Conservation (phyloP, 495 filamentous ascomycete species). For the Barbatosphaeria neglecta region DNA sequence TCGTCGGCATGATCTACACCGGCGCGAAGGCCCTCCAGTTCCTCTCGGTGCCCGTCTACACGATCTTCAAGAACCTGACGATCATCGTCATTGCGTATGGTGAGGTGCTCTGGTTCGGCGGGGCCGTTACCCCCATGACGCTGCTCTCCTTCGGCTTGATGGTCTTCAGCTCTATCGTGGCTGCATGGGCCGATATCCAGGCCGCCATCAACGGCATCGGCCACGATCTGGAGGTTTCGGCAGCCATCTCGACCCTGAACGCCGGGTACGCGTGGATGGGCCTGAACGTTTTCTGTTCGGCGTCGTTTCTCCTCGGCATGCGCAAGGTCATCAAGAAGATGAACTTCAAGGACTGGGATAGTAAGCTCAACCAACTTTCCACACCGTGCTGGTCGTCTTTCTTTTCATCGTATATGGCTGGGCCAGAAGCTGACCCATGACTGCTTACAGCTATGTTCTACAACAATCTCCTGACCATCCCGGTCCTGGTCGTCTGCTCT, state of each 20-base stretch:
- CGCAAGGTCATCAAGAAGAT: slow-evolving; percentile 98
- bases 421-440: no score
- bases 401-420: no score
- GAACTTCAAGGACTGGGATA: slow-evolving; percentile 99
- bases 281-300: slow-evolving; percentile 92
- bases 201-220: slow-evolving; percentile 59
- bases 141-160: slow-evolving; percentile 96
- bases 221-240: slow-evolving; percentile 48
- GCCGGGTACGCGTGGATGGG: slow-evolving; percentile 97
- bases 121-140: slow-evolving; percentile 75
- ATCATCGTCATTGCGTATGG: slow-evolving; percentile 98
- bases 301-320: slow-evolving; percentile 85
- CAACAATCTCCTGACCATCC: slow-evolving; percentile 97
- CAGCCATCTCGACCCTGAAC: slow-evolving; percentile 78
- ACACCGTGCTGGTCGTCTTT: no score
- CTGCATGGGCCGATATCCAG: slow-evolving; percentile 96
- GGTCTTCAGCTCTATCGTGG: slow-evolving; percentile 89
- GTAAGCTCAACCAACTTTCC: slow-evolving; percentile 42
- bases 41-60: slow-evolving; percentile 96
- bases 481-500: slow-evolving; percentile 74
- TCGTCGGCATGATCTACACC: slow-evolving; percentile 99
- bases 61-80: slow-evolving; percentile 99
- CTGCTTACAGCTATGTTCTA: slow-evolving; percentile 86
- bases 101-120: slow-evolving; percentile 98
- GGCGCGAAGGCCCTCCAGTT: slow-evolving; percentile 92